These are phyloP conservation scores for Vitis riparia DNA, from an alignment of 164 flowering plant species.

Conservation along the genomic window DNA sequence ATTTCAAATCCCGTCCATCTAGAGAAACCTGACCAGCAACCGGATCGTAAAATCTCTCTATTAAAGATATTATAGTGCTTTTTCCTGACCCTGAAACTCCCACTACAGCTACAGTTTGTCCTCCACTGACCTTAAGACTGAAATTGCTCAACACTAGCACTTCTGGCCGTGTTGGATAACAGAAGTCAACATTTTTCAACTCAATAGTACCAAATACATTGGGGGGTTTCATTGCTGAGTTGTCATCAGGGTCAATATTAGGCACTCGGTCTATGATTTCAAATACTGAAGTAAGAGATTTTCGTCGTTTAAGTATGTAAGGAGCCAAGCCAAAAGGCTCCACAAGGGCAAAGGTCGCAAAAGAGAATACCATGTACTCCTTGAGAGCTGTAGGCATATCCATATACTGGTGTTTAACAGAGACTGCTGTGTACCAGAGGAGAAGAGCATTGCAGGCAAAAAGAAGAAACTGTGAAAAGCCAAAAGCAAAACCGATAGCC, in stretches of 20 bases:
- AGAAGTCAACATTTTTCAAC: slow-evolving; percentile 83
- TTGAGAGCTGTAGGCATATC: slow-evolving; percentile 73
- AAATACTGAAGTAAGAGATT: slow-evolving; percentile 85
- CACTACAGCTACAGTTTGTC: slow-evolving; percentile 94
- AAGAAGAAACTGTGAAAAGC: slow-evolving; percentile 97
- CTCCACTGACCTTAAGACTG: slow-evolving; percentile 88
- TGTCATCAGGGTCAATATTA: slow-evolving; percentile 88
- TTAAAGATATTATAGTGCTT: slow-evolving; percentile 86
- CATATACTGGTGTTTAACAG: slow-evolving; percentile 46
- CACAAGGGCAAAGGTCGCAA: slow-evolving; percentile 95
- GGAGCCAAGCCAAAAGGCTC: slow-evolving; percentile 99
- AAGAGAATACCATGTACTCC: slow-evolving; percentile 93
- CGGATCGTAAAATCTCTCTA: slow-evolving; percentile 91
- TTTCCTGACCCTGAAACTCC: slow-evolving; percentile 99
- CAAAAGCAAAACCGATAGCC: slow-evolving; percentile 92
- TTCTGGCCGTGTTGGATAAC: slow-evolving; percentile 92
- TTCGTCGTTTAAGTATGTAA: slow-evolving; percentile 84
- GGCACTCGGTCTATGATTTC: slow-evolving; percentile 92
- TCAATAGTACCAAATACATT: slow-evolving; percentile 93
- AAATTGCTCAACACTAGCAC: slow-evolving; percentile 83
- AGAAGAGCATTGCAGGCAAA: slow-evolving; percentile 96
- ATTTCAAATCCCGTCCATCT: slow-evolving; percentile 85
- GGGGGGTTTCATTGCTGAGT: slow-evolving; percentile 76
- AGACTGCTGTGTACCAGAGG: slow-evolving; percentile 84
- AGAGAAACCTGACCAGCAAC: slow-evolving; percentile 82